Evolutionary conservation across 352 stramenopile genomes (phyloP).

Genomic region (Globisporangium middletonii): DNA sequence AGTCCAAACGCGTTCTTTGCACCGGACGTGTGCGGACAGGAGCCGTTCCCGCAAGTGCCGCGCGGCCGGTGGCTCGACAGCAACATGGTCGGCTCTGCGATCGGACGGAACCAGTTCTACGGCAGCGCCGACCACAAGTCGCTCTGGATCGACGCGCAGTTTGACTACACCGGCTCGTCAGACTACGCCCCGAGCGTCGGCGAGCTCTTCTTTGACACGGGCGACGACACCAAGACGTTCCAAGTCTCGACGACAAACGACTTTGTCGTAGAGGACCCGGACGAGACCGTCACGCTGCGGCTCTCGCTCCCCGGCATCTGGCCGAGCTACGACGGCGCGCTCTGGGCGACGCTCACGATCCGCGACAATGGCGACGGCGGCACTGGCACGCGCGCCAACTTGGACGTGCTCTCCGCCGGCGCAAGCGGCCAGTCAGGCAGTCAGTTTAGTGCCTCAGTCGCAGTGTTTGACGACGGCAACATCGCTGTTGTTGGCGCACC

Average conservation of each 20-base stretch:
- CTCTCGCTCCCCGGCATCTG: conserved; percentile 92
- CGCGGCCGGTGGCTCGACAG: conserved; percentile 47
- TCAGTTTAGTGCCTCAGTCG: conserved; percentile 46
- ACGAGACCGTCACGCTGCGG: conserved; percentile 88
- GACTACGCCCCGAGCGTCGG: conserved; percentile 82
- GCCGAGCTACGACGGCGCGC: conserved; percentile 77
- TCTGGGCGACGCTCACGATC: conserved; percentile 88
- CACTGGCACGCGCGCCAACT: conserved; percentile 60
- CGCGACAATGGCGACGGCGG: conserved; percentile 89
- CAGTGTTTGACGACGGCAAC: conserved; percentile 58
- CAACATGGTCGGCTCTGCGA: conserved; percentile 78
- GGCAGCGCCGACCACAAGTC: conserved; percentile 75
- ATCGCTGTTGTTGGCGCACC: conserved; percentile 65
- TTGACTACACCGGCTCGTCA: conserved; percentile 86
- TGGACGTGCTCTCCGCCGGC: conserved; percentile 48
- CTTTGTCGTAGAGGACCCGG: conserved; percentile 84
- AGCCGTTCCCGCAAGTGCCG: conserved; percentile 70
- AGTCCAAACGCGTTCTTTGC: conserved; percentile 46
- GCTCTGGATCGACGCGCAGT: conserved; percentile 71
- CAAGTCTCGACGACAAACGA: conserved; percentile 87
- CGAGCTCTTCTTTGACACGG: conserved; percentile 57
- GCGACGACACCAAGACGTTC: conserved; percentile 50
- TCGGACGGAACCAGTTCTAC: conserved; percentile 88
- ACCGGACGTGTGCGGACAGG: conserved; percentile 45
- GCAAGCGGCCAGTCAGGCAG: conserved; percentile 27